Evolutionary conservation across 345 rosid genomes (phyloP).

Genomic region (Brassica nigra): DNA sequence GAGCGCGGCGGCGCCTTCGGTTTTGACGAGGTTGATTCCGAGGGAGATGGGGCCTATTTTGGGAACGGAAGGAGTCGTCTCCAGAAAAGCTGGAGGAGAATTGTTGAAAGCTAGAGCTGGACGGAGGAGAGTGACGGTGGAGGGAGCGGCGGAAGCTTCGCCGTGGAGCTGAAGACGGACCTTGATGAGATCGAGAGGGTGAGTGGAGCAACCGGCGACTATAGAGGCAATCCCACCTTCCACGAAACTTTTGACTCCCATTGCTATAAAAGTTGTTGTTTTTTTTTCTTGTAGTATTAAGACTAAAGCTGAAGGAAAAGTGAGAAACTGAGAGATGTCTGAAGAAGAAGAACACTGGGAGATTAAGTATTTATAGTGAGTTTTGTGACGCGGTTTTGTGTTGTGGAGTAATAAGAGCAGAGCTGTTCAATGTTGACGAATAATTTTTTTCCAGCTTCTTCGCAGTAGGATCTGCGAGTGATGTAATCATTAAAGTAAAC

Average conservation of each 20-base stretch:
- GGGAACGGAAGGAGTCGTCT: conserved; percentile 8
- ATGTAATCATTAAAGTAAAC: conserved; percentile 2
- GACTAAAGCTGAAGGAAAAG: background rate
- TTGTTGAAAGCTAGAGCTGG: conserved; percentile 57
- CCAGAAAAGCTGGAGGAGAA: conserved; percentile 35
- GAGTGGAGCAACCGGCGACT: conserved; percentile 80
- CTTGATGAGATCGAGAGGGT: conserved; percentile 84
- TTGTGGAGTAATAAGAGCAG: background rate
- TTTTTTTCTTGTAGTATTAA: background rate
- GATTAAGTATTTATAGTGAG: conserved; percentile 18
- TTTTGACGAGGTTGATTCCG: conserved; percentile 52
- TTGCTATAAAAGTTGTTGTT: background rate
- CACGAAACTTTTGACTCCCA: conserved; percentile 44
- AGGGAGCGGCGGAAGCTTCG: conserved; percentile 55
- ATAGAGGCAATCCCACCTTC: conserved; percentile 81
- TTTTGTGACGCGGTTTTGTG: conserved; percentile 30
- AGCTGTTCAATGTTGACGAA: conserved; percentile 30
- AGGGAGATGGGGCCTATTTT: conserved; percentile 38
- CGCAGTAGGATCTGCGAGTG: background rate
- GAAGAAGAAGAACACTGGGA: conserved; percentile 25
- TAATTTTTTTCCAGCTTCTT: background rate
- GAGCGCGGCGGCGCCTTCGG: conserved; percentile 61
- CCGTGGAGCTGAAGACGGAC: conserved; percentile 90
- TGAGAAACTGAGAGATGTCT: background rate
- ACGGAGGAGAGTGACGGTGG: conserved; percentile 42